A percentile compares a stretch with the other conserved stretches of the same genome.
Conservation (phyloP, 805 yeast species). For the Wickerhamomyces silvicola region DNA sequence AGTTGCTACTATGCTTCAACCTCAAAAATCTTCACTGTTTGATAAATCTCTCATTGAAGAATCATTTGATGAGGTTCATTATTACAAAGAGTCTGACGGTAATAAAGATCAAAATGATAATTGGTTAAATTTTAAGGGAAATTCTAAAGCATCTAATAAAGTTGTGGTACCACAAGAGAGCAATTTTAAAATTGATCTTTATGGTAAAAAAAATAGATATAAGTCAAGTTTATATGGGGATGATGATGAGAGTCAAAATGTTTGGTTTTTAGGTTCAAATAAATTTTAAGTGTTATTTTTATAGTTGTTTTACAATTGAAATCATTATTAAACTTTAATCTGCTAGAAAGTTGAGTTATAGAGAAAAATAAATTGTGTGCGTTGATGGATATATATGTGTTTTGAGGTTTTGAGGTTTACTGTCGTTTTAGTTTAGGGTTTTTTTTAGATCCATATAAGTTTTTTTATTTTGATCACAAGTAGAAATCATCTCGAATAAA, state of each 20-base stretch:
- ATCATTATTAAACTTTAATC: too few species aligned
- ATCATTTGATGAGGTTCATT: slow-evolving; percentile 12
- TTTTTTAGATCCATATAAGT: background rate
- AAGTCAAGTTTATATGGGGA: slow-evolving; percentile 17
- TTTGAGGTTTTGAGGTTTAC: background rate
- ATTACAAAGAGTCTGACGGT: background rate
- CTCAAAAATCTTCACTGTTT: slow-evolving; percentile 11
- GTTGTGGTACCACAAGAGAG: background rate
- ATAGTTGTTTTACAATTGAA: too few species aligned
- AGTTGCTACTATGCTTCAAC: too few species aligned
- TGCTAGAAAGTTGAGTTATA: too few species aligned
- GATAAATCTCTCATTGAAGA: slow-evolving; percentile 20
- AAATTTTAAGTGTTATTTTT: slow-evolving; percentile 6
- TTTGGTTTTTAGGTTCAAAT: slow-evolving; percentile 23
- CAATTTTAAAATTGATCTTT: slow-evolving; percentile 21
- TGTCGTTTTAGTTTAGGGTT: background rate
- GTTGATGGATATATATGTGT: too few species aligned
- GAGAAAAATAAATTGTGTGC: too few species aligned
- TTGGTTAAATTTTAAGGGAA: slow-evolving; percentile 1
- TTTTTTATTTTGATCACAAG: too few species aligned
- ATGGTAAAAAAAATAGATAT: slow-evolving; percentile 20
- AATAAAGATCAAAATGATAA: background rate
- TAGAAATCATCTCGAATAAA: too few species aligned
- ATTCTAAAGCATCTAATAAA: too few species aligned
- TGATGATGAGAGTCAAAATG: slow-evolving; percentile 8